phyloP scores from a whole-genome alignment of 2,329 filamentous ascomycete species.

The Hymenotorrendiella dingleyae region DNA sequence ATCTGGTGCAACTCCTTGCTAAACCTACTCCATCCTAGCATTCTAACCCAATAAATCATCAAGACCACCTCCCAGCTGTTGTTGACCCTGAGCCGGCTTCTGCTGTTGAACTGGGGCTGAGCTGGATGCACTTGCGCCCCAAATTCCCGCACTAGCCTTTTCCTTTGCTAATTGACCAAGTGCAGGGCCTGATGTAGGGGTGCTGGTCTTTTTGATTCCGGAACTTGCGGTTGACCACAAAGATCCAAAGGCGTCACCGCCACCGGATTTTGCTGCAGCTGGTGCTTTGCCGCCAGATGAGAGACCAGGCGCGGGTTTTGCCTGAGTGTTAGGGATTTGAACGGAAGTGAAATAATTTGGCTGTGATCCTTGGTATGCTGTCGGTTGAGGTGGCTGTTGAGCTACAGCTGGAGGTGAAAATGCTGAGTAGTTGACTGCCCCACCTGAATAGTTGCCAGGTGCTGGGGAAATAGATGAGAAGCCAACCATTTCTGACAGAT shows the following conservation, averaged over 20 bases:
- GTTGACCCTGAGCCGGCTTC: constrained; percentile 24
- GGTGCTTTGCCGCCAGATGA: constrained; percentile 43
- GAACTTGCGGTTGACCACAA: constrained; percentile 68
- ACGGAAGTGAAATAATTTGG: constrained; percentile 97
- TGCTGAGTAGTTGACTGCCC: constrained; percentile 58
- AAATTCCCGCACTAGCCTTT: constrained; percentile 90
- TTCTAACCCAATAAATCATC: constrained; percentile 42
- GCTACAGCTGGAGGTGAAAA: constrained; percentile 44
- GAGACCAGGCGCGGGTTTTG: constrained; percentile 22
- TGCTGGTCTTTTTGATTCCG: constrained; percentile 67
- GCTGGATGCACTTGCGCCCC: constrained; percentile 62
- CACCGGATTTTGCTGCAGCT: constrained; percentile 47
- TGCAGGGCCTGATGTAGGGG: constrained; percentile 63
- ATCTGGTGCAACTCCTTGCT: no score
- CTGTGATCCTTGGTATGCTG: constrained; percentile 66
- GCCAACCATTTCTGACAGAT: constrained; percentile 71
- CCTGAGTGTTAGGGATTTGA: constrained; percentile 37
- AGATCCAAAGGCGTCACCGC: constrained; percentile 83
- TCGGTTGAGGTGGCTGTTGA: constrained; percentile 39
- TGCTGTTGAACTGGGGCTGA: constrained; percentile 16
- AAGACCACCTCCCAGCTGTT: constrained; percentile 32
- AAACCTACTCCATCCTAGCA: no score
- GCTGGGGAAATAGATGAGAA: constrained; percentile 78
- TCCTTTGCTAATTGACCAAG: constrained; percentile 96
- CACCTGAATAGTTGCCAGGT: constrained; percentile 47